Evolutionary conservation across 805 yeast species (phyloP).

Genomic region (Schizosaccharomyces osmophilus): DNA sequence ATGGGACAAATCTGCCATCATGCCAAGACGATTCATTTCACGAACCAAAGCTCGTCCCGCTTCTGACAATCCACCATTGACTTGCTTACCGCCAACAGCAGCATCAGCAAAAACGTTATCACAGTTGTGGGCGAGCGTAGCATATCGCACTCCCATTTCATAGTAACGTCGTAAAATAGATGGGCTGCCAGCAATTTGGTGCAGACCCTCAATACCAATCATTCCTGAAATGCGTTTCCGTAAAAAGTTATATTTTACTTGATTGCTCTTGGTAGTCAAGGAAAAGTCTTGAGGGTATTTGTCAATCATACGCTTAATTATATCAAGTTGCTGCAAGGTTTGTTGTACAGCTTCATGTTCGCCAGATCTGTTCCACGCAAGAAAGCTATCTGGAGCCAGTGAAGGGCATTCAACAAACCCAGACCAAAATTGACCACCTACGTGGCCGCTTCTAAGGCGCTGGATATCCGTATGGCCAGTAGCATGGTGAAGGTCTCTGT

Average conservation of each 20-base stretch:
- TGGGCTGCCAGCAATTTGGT: slow-evolving; percentile 26
- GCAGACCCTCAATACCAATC: slow-evolving; percentile 30
- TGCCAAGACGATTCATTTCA: slow-evolving; percentile 30
- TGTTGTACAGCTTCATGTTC: not conserved
- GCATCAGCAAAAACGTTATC: slow-evolving; percentile 36
- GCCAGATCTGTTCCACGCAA: slow-evolving; percentile 1
- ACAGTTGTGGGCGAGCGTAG: slow-evolving; percentile 30
- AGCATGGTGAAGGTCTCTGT: not conserved
- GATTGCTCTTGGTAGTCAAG: not conserved
- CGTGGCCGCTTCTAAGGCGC: not conserved
- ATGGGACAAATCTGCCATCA: slow-evolving; percentile 29
- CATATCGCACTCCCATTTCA: slow-evolving; percentile 29
- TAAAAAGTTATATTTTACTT: slow-evolving; percentile 1
- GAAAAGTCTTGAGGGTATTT: not conserved
- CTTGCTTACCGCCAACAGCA: slow-evolving; percentile 24
- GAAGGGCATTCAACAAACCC: slow-evolving; percentile 1
- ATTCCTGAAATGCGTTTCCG: slow-evolving; percentile 19
- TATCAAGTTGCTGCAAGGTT: slow-evolving; percentile 1
- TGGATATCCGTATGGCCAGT: slow-evolving; percentile 1
- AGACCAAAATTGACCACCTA: slow-evolving; percentile 3
- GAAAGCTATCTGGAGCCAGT: not conserved
- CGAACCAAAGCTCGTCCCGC: slow-evolving; percentile 19
- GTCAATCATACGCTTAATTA: not conserved
- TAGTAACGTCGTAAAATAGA: slow-evolving; percentile 26
- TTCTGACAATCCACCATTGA: slow-evolving; percentile 21